A percentile compares a stretch with the other conserved stretches of the same genome.
phyloP scores from a whole-genome alignment of 352 stramenopile genomes.

The Aphanomyces cochlioides region DNA sequence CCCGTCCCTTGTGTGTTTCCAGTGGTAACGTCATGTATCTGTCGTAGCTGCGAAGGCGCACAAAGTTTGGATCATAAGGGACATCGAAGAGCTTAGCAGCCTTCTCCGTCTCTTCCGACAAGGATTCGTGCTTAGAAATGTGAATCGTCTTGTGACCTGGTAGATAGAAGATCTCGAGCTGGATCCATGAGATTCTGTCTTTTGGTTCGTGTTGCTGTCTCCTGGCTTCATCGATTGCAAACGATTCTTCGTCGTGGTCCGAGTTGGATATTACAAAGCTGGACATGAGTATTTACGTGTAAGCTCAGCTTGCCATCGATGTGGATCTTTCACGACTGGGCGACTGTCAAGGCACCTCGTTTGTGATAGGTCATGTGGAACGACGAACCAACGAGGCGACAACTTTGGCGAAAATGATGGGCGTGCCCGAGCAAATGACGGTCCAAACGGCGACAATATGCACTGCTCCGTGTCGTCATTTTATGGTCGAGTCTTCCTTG shows the following conservation, averaged over 20 bases:
- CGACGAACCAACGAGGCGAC: too few species aligned
- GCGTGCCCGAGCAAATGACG: too few species aligned
- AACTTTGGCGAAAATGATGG: too few species aligned
- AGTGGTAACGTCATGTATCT: constrained; percentile 67
- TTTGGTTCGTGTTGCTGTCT: constrained; percentile 56
- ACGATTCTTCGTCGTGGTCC: constrained; percentile 60
- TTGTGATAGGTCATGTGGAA: too few species aligned
- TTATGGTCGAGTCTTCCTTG: too few species aligned
- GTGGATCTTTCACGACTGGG: too few species aligned
- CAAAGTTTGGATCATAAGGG: constrained; percentile 14
- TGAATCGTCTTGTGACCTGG: constrained; percentile 60
- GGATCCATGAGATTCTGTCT: constrained; percentile 70
- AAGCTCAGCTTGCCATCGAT: too few species aligned
- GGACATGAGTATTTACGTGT: too few species aligned
- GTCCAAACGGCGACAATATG: too few species aligned
- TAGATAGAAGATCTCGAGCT: constrained; percentile 70
- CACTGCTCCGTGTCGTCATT: too few species aligned
- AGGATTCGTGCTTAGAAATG: constrained; percentile 68
- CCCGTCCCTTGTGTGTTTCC: constrained; percentile 55
- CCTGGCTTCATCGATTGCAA: constrained; percentile 61
- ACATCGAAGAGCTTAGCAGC: not conserved
- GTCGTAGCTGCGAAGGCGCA: constrained; percentile 65
- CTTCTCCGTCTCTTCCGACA: constrained; percentile 44
- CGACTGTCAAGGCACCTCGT: too few species aligned
- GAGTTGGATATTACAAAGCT: constrained; percentile 40